Percentiles rank a stretch among this genome's conserved stretches.
Evolutionary conservation across 2,329 filamentous ascomycete genomes (phyloP).

Genomic region (Sphaerulina musiva): DNA sequence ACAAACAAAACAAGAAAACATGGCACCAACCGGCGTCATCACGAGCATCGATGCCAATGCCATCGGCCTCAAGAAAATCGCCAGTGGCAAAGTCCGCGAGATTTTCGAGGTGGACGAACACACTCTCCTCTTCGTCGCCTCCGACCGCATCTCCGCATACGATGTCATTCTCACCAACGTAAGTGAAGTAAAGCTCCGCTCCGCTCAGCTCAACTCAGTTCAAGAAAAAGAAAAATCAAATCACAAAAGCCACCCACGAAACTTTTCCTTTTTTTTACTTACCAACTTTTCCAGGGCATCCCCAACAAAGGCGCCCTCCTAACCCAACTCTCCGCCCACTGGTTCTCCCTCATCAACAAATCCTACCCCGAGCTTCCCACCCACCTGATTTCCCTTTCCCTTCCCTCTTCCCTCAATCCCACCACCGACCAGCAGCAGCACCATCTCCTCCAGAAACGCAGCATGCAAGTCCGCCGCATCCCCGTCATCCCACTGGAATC

Average conservation of each 20-base stretch:
- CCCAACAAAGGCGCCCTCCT: constrained; percentile 62
- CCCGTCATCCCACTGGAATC: constrained; percentile 73
- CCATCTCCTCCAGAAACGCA: constrained; percentile 51
- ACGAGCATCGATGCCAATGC: constrained; percentile 6
- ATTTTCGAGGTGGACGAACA: constrained; percentile 65
- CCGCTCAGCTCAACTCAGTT: no score
- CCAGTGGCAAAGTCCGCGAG: constrained; percentile 71
- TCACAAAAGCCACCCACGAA: no score
- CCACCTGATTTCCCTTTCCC: constrained; percentile 55
- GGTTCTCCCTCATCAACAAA: constrained; percentile 57
- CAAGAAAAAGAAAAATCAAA: no score
- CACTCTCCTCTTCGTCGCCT: constrained; percentile 73
- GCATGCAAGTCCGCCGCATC: constrained; percentile 70
- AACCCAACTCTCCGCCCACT: constrained; percentile 60
- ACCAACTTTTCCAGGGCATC: constrained; percentile 47
- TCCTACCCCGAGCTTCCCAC: constrained; percentile 54
- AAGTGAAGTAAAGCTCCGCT: constrained; percentile 20
- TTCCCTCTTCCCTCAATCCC: constrained; percentile 48
- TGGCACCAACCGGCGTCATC: constrained; percentile 5
- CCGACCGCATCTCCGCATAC: constrained; percentile 90
- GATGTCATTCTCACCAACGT: constrained; percentile 84
- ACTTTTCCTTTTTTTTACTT: not conserved
- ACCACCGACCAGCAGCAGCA: no score
- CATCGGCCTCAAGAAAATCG: constrained; percentile 42
- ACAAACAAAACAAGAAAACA: not conserved